These are phyloP conservation scores for Aspergillus sp. DNA, from an alignment of 2,329 filamentous ascomycete species.

Conservation along the genomic window DNA sequence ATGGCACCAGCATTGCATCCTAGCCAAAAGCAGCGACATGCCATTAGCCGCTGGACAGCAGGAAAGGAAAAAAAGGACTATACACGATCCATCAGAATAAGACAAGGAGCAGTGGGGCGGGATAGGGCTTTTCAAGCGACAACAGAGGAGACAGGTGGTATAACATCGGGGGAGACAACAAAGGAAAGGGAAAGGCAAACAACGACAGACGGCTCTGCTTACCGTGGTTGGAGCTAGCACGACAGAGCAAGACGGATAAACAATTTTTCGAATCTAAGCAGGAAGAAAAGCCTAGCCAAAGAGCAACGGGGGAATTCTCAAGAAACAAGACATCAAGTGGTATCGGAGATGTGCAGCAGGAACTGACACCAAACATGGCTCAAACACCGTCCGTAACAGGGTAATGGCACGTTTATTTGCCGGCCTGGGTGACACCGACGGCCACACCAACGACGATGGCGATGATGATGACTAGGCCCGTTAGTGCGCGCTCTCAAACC, in stretches of 20 bases:
- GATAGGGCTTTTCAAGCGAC: conserved; percentile 3
- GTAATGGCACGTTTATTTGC: conserved; percentile 11
- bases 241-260: conserved; percentile 1
- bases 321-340: neutral
- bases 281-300: conserved; percentile 7
- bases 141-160: conserved; percentile 16
- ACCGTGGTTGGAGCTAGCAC: conserved; percentile 8
- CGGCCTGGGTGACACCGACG: conserved; percentile 43
- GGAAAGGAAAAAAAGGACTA: conserved; percentile 14
- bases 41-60: conserved; percentile 10
- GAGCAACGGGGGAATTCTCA: neutral
- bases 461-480: conserved; percentile 50
- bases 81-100: conserved; percentile 19
- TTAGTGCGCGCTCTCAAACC: conserved; percentile 7
- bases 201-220: conserved; percentile 13
- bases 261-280: neutral
- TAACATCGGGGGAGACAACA: conserved; percentile 16
- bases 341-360: neutral
- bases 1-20: conserved; percentile 26
- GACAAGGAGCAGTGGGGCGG: conserved; percentile 1
- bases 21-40: conserved; percentile 19
- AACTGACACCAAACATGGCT: neutral
- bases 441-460: conserved; percentile 52
- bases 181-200: conserved; percentile 14
- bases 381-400: no score